Evolutionary conservation across 371 early-diverging fungal species (phyloP).

Genomic region (Circinella minor): DNA sequence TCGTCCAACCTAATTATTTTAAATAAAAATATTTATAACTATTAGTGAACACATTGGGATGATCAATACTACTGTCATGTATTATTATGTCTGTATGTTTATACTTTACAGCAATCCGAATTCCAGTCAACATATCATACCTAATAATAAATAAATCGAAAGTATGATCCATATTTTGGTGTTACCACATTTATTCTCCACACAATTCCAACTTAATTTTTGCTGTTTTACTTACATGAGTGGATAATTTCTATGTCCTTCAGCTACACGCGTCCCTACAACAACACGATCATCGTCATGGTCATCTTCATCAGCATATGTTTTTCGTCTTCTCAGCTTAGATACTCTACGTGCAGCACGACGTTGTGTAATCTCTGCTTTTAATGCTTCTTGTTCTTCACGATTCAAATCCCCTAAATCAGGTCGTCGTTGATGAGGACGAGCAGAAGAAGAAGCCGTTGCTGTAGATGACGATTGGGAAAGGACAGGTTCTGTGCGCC

Average conservation of each 20-base stretch:
- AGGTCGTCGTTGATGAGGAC: background rate
- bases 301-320: slow-evolving; percentile 19
- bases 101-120: slow-evolving; percentile 66
- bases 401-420: slow-evolving; percentile 2
- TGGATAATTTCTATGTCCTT: slow-evolving; percentile 75
- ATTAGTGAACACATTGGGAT: background rate
- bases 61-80: background rate
- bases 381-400: slow-evolving; percentile 43
- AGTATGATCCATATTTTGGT: background rate
- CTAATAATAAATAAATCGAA: background rate
- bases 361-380: slow-evolving; percentile 43
- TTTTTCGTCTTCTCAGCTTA: slow-evolving; percentile 22
- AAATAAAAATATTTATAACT: background rate
- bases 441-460: background rate
- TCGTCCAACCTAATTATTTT: slow-evolving; percentile 41
- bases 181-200: background rate
- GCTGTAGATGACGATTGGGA: background rate
- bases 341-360: slow-evolving; percentile 47
- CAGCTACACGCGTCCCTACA: slow-evolving; percentile 69
- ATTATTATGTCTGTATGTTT: background rate
- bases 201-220: background rate
- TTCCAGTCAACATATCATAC: slow-evolving; percentile 95
- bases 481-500: slow-evolving; percentile 1
- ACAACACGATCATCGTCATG: slow-evolving; percentile 57
- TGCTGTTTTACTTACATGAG: slow-evolving; percentile 71